Conservation (phyloP, 2,329 filamentous ascomycete genomes). For the Achaetomium macrosporum region DNA sequence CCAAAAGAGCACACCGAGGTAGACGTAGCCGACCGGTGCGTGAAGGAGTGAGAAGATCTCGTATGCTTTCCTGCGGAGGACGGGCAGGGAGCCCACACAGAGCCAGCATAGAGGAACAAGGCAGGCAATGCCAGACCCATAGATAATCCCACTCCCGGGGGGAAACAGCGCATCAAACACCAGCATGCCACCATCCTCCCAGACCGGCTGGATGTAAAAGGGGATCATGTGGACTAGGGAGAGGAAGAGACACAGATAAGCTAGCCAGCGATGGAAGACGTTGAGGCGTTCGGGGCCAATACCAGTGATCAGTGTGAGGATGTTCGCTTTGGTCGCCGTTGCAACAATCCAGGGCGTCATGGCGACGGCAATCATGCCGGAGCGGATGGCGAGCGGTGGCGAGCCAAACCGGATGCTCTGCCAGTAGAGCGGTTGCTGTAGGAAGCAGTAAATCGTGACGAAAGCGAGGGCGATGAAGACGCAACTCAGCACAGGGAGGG, state of each 20-base stretch:
- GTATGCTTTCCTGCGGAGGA: slow-evolving; percentile 71
- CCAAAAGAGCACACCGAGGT: slow-evolving; percentile 86
- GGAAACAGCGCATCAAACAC: slow-evolving; percentile 68
- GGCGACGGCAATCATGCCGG: slow-evolving; percentile 88
- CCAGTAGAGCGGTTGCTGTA: slow-evolving; percentile 87
- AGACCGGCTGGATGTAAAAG: slow-evolving; percentile 84
- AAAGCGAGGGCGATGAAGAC: slow-evolving; percentile 64
- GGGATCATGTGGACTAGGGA: slow-evolving; percentile 80
- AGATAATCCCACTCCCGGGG: slow-evolving; percentile 61
- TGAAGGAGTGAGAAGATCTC: slow-evolving; percentile 81
- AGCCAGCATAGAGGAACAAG: slow-evolving; percentile 77
- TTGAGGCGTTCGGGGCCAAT: slow-evolving; percentile 90
- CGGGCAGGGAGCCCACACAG: slow-evolving; percentile 75
- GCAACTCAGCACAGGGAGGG: slow-evolving; percentile 64
- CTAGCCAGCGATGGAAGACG: slow-evolving; percentile 87
- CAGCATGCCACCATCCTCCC: slow-evolving; percentile 67
- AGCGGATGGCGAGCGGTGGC: slow-evolving; percentile 76
- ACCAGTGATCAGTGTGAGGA: slow-evolving; percentile 77
- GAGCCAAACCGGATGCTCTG: slow-evolving; percentile 80
- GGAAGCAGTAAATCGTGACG: slow-evolving; percentile 73
- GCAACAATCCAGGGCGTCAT: slow-evolving; percentile 90
- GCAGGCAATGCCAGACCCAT: slow-evolving; percentile 79
- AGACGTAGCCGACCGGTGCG: slow-evolving; percentile 72
- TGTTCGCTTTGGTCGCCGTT: slow-evolving; percentile 84
- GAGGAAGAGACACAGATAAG: slow-evolving; percentile 77